These are phyloP conservation scores for Lachancea quebecensis DNA, from an alignment of 805 yeast species.

Conservation along the genomic window DNA sequence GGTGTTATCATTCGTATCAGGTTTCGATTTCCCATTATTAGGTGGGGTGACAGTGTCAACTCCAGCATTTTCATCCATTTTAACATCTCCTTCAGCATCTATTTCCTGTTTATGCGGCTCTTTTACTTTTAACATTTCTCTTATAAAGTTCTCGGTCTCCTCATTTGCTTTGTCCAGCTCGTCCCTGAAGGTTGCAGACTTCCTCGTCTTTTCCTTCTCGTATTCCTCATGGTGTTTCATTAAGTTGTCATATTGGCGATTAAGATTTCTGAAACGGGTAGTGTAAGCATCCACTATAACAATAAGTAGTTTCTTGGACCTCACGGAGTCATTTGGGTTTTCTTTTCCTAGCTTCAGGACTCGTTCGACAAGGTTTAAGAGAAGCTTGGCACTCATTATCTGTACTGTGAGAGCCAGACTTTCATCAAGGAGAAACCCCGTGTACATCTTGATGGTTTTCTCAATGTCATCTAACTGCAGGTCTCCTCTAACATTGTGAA, in stretches of 20 bases:
- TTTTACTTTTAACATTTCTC: slow-evolving; percentile 21
- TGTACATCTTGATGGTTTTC: slow-evolving; percentile 78
- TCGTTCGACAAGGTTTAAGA: slow-evolving; percentile 82
- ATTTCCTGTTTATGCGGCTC: slow-evolving; percentile 28
- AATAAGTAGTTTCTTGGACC: slow-evolving; percentile 62
- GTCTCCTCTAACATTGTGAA: slow-evolving; percentile 84
- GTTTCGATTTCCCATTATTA: slow-evolving; percentile 10
- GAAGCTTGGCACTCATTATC: slow-evolving; percentile 89
- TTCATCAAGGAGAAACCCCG: slow-evolving; percentile 72
- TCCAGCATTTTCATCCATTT: slow-evolving; percentile 11
- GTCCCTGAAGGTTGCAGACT: slow-evolving; percentile 37
- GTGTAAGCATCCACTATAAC: slow-evolving; percentile 83
- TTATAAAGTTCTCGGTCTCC: slow-evolving; percentile 36
- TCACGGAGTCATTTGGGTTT: slow-evolving; percentile 68
- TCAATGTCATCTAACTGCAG: slow-evolving; percentile 76
- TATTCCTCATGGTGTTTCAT: slow-evolving; percentile 53
- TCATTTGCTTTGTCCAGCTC: slow-evolving; percentile 29
- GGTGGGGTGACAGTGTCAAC: background rate
- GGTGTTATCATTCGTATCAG: slow-evolving; percentile 7
- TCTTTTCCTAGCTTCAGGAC: slow-evolving; percentile 57
- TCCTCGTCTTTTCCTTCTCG: slow-evolving; percentile 38
- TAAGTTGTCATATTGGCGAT: slow-evolving; percentile 61
- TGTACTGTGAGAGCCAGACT: slow-evolving; percentile 84
- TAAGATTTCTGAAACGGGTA: slow-evolving; percentile 68
- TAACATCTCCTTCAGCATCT: slow-evolving; percentile 12